Base-by-base conservation (phyloP, 257 asterid species). In the Datura wrightii region DNA sequence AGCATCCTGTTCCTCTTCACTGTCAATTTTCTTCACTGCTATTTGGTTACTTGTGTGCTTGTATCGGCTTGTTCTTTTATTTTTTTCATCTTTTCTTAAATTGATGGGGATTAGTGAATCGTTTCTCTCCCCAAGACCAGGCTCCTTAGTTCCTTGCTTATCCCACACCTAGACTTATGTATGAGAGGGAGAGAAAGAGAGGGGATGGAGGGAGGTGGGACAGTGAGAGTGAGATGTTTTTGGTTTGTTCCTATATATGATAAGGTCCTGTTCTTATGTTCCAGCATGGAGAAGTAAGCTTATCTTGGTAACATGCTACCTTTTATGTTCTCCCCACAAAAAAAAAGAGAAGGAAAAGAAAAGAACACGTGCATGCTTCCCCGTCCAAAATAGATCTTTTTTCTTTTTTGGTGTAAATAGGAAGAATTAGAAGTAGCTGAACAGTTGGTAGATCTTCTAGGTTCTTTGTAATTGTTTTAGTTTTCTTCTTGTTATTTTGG, bases 81-180 rank as follows among this genome's bases (percentile, higher is more conserved):
- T 76, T 36, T 11, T 31, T 52, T 50, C 44, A 34, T 76, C 5
- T 50, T 46, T 48, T 50, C 46, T 78, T 78, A 52, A 78, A 78
- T 52, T 34, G 63, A 14, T 34, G 82, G 63, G 46, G 62, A 76
- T 34, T 31, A 31, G 82, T 78, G 82, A 52, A 11, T 74, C 9
- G 14, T 31, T 52, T 3, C 15, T 31, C 31, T 8, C 62, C 48
- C 19, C 31, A 34, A 15, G 82, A 78, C 48, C 46, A 52, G 48
- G 44, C 41, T 78, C 48, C 82, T 78, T 78, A 52, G 63, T 52
- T 78, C 63, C 18, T 52, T 78, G 31, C 63, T 52, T 78, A 78
- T 78, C 63, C 63, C 52, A 53, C 52, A 34, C 48, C 14, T 14
- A 15, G 48, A 78, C 60, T 14, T 78, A 8, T 52, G 8, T 52